Base-by-base conservation (phyloP, 768 basidiomycete species). In the Jaapia argillacea region DNA sequence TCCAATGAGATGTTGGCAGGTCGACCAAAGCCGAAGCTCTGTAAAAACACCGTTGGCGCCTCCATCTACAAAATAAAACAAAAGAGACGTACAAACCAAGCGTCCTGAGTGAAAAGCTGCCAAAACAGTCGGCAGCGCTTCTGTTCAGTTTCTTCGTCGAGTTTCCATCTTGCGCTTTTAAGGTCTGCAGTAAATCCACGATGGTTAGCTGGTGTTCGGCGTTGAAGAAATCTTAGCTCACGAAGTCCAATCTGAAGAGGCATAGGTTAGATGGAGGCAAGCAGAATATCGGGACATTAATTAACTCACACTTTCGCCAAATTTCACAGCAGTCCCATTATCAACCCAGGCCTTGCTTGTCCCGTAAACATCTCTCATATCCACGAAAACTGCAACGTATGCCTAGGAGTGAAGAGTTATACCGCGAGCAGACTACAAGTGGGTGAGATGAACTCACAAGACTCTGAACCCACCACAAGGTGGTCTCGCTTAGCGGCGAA, bases 31-130 rank as follows among this genome's bases (percentile, higher is more conserved):
- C 47, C 51, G 27, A 57, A 51, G 42, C 56, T 56, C 57, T 58
- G 31, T n/a, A 33, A 7, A n/a, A 6, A 20, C 27, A n/a, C 5
- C 4, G 18, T 35, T 26, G 16, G 14, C 25, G 41, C 33, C 6
- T 41, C 16, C 5, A 10, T 20, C 21, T 23, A 4, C 14, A 28
- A n/a, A n/a, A n/a, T n/a, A n/a, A n/a, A n/a, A n/a, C n/a, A n/a
- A n/a, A n/a, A n/a, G n/a, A n/a, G n/a, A 16, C 54, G 42, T 51
- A 85, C 84, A 28, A 72, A 58, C 69, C 74, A 75, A 0, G 78
- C 77, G 51, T 85, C 84, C 23, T 73, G 54, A 21, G 65, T 50
- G 52, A 80, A 84, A n/a, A 85, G 56, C 39, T 79, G 74, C 80
- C 82, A 87, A 54, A 84, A 85, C 7, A 80, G 60, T 18, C 65